Evolutionary conservation across 148 eudicot genomes (phyloP), one percentile per base, ranked within the genome.

Genomic region (Rhododendron mucronatum): DNA sequence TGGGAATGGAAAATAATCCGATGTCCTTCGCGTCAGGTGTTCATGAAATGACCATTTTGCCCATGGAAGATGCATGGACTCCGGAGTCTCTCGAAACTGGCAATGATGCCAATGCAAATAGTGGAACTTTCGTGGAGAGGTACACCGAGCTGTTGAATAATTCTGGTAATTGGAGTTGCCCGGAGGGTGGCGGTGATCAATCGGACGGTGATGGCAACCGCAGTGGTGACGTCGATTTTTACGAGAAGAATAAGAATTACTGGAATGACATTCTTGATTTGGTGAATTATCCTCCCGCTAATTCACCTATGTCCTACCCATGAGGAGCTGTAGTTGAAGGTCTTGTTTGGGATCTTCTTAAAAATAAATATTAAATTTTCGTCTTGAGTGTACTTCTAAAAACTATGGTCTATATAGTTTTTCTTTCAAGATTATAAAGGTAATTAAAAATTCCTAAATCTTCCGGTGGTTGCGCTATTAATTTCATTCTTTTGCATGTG

Each of bases 241-340:
- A 55, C 48, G 94, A 93, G 28, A 94, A 94, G 81, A 91, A 91
- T 88, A 94, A 96, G 92, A 92, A 91, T 73, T 94, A 96, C 44
- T 95, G 98, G 99, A 91, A 96, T 59, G 94, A 91, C 85, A 92
- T 96, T 83, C 97, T 96, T 86, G 89, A 96, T 85, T 44, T 95
- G 88, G 96, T 94, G 78, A 90, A 94, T 90, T 91, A 93, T 80
- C 95, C 97, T 4, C 97, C 97, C 3, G 89, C 94, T 21, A 85
- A 91, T 91, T 92, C 98, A 16, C 89, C 94, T 0, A 86, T 92
- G 89, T 90, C 93, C 84, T 94, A 86, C 84, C 47, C 30, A 39
- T 26, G 35, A 37, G 12, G n/a, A 63, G 2, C 69, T 61, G 26
- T 61, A 21, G 69, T 63, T 9, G 2, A 63, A 63, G 0, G 69